Evolutionary conservation across 2,329 filamentous ascomycete species (phyloP), one percentile per base, ranked within the genome.

Genomic region (Fusarium buxicola): DNA sequence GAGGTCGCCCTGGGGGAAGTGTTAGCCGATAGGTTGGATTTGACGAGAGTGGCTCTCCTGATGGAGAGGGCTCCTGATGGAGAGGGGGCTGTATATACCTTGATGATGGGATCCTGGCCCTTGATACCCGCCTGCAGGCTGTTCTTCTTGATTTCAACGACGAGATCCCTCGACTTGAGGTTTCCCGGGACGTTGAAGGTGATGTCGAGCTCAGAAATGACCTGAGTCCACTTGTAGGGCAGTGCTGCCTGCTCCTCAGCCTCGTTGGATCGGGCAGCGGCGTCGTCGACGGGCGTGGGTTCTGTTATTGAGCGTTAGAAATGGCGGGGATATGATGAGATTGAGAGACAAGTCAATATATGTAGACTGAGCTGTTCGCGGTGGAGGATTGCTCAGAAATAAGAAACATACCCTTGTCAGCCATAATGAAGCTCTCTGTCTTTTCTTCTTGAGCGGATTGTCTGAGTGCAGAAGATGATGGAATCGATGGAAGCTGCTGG

Each of bases 221-320:
- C 94, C 80, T 99, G 95, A 10, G 86, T 91, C 95, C 95, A 99
- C 81, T 96, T 95, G 88, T 99, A 99, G 1, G 95, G 95, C 36
- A 99, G 88, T 21, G 89, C 86, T 36, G 89, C 90, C 82, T 99
- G 95, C 80, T 99, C 95, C 70, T 89, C 90, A 54, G 86, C 83
- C 80, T 99, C 93, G 75, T 89, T 89, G 61, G 87, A 89, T 65
- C 81, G 82, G 55, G 84, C 82, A 16, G 85, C 85, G 10, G 83
- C 86, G 66, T 83, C 80, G 65, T 87, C 82, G 62, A 84, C 86
- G 57, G 83, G 78, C 18, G 80, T 82, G 52, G 75, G 80, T 71
- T 89, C 86, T 84, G 69, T 46, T 38, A 43, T 53, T 56, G 48
- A 45, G 32, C 8, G 24, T 40, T 40, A 44, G 40, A 15, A 27